Conservation (phyloP, 768 basidiomycete genomes). For the Phallus indusiatus region DNA sequence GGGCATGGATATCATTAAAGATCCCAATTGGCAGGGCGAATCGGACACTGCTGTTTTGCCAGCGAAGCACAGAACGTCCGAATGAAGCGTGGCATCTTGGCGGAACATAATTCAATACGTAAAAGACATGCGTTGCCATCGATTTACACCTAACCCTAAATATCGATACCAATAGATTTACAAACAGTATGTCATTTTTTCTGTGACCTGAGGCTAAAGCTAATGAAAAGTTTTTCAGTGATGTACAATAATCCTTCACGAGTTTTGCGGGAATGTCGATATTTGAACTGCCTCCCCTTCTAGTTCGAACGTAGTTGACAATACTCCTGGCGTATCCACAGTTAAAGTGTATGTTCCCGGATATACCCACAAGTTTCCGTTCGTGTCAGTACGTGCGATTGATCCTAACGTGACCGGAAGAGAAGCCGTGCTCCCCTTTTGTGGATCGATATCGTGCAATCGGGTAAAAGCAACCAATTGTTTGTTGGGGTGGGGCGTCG, state of each 20-base stretch:
- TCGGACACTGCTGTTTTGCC: too few species aligned
- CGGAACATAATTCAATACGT: too few species aligned
- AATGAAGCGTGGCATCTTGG: too few species aligned
- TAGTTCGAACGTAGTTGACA: slow-evolving; percentile 34
- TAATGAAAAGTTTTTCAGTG: neutral
- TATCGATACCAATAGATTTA: too few species aligned
- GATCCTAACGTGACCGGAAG: slow-evolving; percentile 38
- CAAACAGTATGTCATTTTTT: too few species aligned
- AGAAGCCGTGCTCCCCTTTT: slow-evolving; percentile 22
- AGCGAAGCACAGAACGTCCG: too few species aligned
- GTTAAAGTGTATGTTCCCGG: slow-evolving; percentile 34
- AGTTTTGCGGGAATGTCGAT: slow-evolving; percentile 30
- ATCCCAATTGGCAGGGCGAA: neutral
- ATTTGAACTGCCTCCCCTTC: slow-evolving; percentile 33
- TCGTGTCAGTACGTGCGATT: slow-evolving; percentile 37
- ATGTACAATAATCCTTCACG: slow-evolving; percentile 29
- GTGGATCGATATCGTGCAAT: slow-evolving; percentile 23
- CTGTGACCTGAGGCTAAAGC: too few species aligned
- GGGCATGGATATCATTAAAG: neutral
- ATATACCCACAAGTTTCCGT: slow-evolving; percentile 37
- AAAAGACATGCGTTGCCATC: too few species aligned
- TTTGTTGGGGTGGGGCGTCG: slow-evolving; percentile 43
- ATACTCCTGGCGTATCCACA: slow-evolving; percentile 31
- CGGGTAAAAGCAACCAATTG: slow-evolving; percentile 41
- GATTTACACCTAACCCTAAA: too few species aligned